Percentiles rank a stretch among this genome's conserved stretches.
These are phyloP conservation scores for Macadamia integrifolia DNA, from an alignment of 164 flowering plant genomes.

Conservation along the genomic window DNA sequence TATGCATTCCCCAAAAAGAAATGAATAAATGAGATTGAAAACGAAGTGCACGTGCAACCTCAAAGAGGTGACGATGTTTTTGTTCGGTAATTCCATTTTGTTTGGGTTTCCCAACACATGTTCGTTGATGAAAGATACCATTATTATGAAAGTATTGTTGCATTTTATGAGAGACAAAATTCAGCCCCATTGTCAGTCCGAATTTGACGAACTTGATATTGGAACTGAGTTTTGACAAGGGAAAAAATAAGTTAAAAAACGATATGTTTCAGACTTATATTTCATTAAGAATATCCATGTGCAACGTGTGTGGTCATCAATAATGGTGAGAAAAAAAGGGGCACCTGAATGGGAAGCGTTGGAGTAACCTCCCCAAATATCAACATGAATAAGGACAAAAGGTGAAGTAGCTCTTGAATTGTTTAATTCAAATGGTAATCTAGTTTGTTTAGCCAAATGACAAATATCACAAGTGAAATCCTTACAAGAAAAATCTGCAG, in stretches of 20 bases:
- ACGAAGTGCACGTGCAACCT: not conserved
- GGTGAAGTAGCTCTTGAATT: not conserved
- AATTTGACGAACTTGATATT: too few species aligned
- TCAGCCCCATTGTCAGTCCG: not conserved
- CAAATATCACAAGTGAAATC: not conserved
- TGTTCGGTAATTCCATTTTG: not conserved
- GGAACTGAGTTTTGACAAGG: not conserved
- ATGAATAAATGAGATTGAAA: not conserved
- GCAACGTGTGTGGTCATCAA: not conserved
- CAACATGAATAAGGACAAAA: too few species aligned
- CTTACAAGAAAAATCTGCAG: not conserved
- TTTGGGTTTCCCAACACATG: not conserved
- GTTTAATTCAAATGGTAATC: not conserved
- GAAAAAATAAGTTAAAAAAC: too few species aligned
- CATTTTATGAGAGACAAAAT: not conserved
- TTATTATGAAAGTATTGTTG: not conserved
- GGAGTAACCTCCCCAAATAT: not conserved
- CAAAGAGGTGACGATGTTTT: not conserved
- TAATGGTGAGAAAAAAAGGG: not conserved
- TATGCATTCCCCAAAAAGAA: conserved; percentile 10
- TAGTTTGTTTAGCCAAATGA: not conserved
- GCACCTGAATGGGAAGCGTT: not conserved
- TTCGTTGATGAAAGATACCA: not conserved
- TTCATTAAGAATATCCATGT: not conserved
- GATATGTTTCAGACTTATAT: not conserved